Conservation (phyloP, 2,329 filamentous ascomycete species). For the Sphaerostilbella broomeana region DNA sequence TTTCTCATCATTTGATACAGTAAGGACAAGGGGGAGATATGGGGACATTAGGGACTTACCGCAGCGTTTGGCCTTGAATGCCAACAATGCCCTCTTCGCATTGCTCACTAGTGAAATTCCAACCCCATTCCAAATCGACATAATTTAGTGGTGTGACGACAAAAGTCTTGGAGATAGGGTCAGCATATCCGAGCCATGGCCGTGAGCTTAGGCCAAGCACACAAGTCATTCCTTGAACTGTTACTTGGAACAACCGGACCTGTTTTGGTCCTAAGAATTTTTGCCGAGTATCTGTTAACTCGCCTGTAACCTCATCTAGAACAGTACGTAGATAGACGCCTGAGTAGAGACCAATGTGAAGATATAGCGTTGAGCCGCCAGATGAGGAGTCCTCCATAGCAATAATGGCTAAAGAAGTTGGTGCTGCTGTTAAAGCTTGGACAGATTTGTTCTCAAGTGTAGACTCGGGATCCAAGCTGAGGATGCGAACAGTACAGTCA, state of each 20-base stretch:
- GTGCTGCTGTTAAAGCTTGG: slow-evolving; percentile 84
- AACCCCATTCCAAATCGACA: slow-evolving; percentile 81
- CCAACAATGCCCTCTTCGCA: slow-evolving; percentile 91
- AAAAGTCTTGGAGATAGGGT: slow-evolving; percentile 79
- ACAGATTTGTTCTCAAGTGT: slow-evolving; percentile 91
- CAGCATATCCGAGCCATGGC: slow-evolving; percentile 93
- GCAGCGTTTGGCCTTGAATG: slow-evolving; percentile 79
- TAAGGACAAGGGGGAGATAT: slow-evolving; percentile 28
- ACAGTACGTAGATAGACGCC: slow-evolving; percentile 95
- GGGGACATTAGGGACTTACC: slow-evolving; percentile 48
- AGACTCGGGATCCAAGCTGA: slow-evolving; percentile 82
- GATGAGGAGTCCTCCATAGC: slow-evolving; percentile 91
- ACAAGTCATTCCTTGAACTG: slow-evolving; percentile 74
- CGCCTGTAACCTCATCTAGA: slow-evolving; percentile 89
- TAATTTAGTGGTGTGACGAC: slow-evolving; percentile 91
- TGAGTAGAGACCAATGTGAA: slow-evolving; percentile 93
- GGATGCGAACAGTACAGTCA: slow-evolving; percentile 88
- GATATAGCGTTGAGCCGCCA: slow-evolving; percentile 79
- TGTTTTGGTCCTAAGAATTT: slow-evolving; percentile 90
- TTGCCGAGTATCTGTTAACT: slow-evolving; percentile 88
- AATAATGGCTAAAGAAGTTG: slow-evolving; percentile 84
- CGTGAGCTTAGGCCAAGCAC: slow-evolving; percentile 86
- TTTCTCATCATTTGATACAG: slow-evolving; percentile 55
- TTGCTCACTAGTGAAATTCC: slow-evolving; percentile 94
- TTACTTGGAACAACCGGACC: slow-evolving; percentile 86